Base-by-base conservation (phyloP, 1,284 basidiomycete species). In the Meripilus lineatus region DNA sequence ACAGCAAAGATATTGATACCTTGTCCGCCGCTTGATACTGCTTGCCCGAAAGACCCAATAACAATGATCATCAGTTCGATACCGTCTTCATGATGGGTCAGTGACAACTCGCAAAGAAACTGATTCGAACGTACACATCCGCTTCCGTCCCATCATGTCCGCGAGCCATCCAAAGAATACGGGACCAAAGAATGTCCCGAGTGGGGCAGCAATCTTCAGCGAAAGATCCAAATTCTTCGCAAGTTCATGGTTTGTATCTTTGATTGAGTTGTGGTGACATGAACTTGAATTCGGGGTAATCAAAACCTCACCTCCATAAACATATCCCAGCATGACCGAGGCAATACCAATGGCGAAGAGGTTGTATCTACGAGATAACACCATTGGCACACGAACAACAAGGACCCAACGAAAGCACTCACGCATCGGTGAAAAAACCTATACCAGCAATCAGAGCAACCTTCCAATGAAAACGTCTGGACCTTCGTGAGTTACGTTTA, bases 351-450 rank as follows among this genome's bases (percentile, higher is more conserved):
- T 85, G 0, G 82, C 81, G 46, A 85, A 85, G 32, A 85, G 77
- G 51, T 86, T 83, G 53, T 85, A 85, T 42, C 79, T 81, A 11
- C 26, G 11, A 17, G 34, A 14, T 14, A 32, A 20, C 40, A 2
- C 7, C 8, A 40, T 20, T 45, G 26, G 30, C 37, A 28, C 15
- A 5, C 8, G 32, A 32, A 18, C 24, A 2, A 35, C 33, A 21
- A 37, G 17, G 35, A 23, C 15, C 8, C 6, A 37, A 8, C 8
- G 34, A 36, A 35, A n/a, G 21, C 18, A 52, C 50, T 13, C 55
- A 86, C 75, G 84, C 84, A 65, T 88, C 87, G 34, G 87, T 88
- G 68, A 89, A 90, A 71, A 90, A 89, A 26, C 87, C 88, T 10
- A 84, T 80, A 50, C 86, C 84, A 2, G 87, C 84, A 4, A 89